phyloP scores from a whole-genome alignment of 768 basidiomycete species.

The Amylocystis lapponica region DNA sequence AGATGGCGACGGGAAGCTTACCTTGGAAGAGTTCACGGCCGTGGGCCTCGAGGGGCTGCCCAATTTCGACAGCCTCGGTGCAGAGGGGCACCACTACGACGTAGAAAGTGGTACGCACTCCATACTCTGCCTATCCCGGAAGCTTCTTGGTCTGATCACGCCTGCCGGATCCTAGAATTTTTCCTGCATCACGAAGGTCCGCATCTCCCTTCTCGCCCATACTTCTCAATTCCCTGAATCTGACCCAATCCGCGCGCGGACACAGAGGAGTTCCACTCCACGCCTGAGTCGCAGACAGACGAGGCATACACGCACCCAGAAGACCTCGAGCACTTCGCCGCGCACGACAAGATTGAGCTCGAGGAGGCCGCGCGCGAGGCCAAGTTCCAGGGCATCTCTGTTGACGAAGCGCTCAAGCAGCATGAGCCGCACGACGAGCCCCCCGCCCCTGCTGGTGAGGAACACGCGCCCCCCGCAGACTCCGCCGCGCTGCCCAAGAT shows the following conservation, averaged over 20 bases:
- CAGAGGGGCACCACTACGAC: slow-evolving; percentile 92
- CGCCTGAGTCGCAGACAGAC: slow-evolving; percentile 96
- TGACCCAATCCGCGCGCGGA: not conserved
- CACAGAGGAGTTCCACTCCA: slow-evolving; percentile 85
- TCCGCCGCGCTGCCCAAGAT: slow-evolving; percentile 38
- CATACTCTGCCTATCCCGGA: not conserved
- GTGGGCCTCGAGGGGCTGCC: slow-evolving; percentile 75
- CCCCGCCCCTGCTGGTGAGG: slow-evolving; percentile 9
- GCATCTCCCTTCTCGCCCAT: not conserved
- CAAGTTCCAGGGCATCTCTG: slow-evolving; percentile 72
- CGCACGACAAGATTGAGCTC: slow-evolving; percentile 81
- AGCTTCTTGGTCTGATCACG: not conserved
- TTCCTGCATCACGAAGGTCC: slow-evolving; percentile 96
- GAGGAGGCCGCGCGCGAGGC: slow-evolving; percentile 83
- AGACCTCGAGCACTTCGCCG: slow-evolving; percentile 86
- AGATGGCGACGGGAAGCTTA: slow-evolving; percentile 64
- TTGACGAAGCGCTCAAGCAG: slow-evolving; percentile 59
- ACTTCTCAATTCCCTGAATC: not conserved
- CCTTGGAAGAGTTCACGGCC: slow-evolving; percentile 63
- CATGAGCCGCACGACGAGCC: slow-evolving; percentile 37
- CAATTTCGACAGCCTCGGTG: slow-evolving; percentile 77
- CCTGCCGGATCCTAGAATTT: slow-evolving; percentile 61
- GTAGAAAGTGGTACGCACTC: slow-evolving; percentile 76
- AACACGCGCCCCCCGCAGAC: slow-evolving; percentile 27
- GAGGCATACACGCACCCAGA: slow-evolving; percentile 93